Evolutionary conservation across 2,329 filamentous ascomycete genomes (phyloP), one percentile per base, ranked within the genome.

Genomic region (Escovopsis weberi): DNA sequence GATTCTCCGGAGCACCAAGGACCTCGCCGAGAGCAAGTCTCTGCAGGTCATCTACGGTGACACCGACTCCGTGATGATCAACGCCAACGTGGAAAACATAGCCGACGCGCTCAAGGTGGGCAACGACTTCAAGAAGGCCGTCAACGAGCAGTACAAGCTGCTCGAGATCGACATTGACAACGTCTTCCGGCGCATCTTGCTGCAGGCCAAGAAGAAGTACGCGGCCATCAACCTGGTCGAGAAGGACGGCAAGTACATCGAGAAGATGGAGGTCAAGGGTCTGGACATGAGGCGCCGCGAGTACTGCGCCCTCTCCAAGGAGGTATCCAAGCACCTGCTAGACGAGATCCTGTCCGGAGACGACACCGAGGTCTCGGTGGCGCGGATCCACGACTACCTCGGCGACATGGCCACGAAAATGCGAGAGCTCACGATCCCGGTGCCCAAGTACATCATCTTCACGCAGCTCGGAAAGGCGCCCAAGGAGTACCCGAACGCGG

Each of bases 41-140:
- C 74, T 98, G 28, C 84, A 91, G 55, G 91, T 98, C 59, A 96
- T 98, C 49, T 98, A 98, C 54, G 91, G 91, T 67, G 91, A 98
- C 64, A 98, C 91, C 11, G 91, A 98, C 63, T 98, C 91, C 8
- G 91, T 98, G 64, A 98, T 98, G 91, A 96, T 98, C 69, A 98
- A 98, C 57, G 94, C 91, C 49, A 96, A 96, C 56, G 87, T 91
- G 43, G 85, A 95, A 62, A 94, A 84, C 51, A 83, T 96, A 28
- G 78, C 84, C 30, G 87, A 94, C 54, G 91, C 91, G 2, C 68
- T 95, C 53, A 88, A 84, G 57, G 83, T 98, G 41, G 93, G 91
- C 44, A 80, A 86, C 37, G 86, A 96, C 48, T 96, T 98, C 72
- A 96, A 95, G 66, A 82, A 79, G 53, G 78, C 85, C 23, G 91